A percentile compares a stretch with the other conserved stretches of the same genome.
phyloP scores from a whole-genome alignment of 164 flowering plant species.

The Vitis labrusca region DNA sequence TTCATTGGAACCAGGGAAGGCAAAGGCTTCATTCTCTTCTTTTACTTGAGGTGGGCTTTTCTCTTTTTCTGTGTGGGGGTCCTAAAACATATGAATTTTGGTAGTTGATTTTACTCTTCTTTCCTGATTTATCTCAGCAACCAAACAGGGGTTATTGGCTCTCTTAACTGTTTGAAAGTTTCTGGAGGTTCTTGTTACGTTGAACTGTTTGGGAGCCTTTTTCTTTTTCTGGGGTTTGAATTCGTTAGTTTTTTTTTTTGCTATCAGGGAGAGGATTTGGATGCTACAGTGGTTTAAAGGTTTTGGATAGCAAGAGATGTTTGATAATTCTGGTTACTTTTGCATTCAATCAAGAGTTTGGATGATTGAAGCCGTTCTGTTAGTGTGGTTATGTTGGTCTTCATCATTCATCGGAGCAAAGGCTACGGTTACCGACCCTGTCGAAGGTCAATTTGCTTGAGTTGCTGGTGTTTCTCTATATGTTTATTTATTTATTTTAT shows the following conservation, averaged over 20 bases:
- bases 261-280: conserved; percentile 1
- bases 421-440: conserved; percentile 23
- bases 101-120: too few species aligned
- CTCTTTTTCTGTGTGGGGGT: too few species aligned
- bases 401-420: conserved; percentile 19
- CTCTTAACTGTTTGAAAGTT: not conserved
- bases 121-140: too few species aligned
- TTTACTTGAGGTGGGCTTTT: too few species aligned
- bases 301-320: not conserved
- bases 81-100: too few species aligned
- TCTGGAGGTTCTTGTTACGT: not conserved
- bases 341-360: conserved; percentile 8
- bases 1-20: too few species aligned
- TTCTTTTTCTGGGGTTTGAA: not conserved
- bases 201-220: not conserved
- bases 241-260: not conserved
- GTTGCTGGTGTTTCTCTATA: not conserved
- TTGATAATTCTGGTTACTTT: conserved; percentile 4
- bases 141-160: not conserved
- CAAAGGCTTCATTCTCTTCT: too few species aligned
- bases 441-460: conserved; percentile 26
- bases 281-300: not conserved
- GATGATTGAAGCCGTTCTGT: conserved; percentile 11
- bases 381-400: conserved; percentile 16
- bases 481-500: not conserved